phyloP scores from a whole-genome alignment of 495 filamentous ascomycete genomes.

The Xylaria venustula region DNA sequence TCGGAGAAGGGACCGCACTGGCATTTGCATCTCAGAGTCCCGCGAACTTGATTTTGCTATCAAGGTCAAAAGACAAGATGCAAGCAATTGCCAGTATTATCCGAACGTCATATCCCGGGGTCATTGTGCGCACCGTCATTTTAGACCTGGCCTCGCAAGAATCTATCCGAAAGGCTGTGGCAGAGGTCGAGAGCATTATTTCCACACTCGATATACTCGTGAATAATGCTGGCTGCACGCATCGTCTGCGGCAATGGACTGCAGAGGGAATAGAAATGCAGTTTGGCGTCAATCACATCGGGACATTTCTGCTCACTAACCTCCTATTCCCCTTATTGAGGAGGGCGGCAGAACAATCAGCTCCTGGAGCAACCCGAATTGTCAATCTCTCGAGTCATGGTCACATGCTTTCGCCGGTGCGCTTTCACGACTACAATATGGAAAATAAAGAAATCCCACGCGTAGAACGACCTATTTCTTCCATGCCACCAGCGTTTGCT shows the following conservation, averaged over 20 bases:
- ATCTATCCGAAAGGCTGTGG: conserved; percentile 42
- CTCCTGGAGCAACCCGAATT: conserved; percentile 39
- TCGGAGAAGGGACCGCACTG: conserved; percentile 51
- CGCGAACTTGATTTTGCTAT: conserved; percentile 52
- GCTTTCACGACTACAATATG: conserved; percentile 61
- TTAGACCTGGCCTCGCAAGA: conserved; percentile 49
- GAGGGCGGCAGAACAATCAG: conserved; percentile 30
- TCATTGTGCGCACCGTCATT: conserved; percentile 37
- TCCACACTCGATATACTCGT: conserved; percentile 52
- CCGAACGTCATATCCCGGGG: conserved; percentile 27
- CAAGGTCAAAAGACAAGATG: conserved; percentile 51
- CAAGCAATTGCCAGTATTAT: conserved; percentile 45
- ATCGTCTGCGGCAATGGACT: conserved; percentile 31
- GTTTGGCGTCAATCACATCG: conserved; percentile 58
- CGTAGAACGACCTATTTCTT: conserved; percentile 34
- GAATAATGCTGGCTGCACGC: conserved; percentile 50
- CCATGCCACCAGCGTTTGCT: conserved; percentile 30
- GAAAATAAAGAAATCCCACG: conserved; percentile 37
- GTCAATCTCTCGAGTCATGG: conserved; percentile 48
- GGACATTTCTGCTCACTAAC: conserved; percentile 58
- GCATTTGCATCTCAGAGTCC: conserved; percentile 55
- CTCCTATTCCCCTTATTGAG: conserved; percentile 50
- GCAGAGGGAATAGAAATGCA: conserved; percentile 57
- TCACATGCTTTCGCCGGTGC: conserved; percentile 50
- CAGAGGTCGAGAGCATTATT: conserved; percentile 37